Conservation (phyloP, 805 yeast genomes). For the Pichia gijzeniarum region DNA sequence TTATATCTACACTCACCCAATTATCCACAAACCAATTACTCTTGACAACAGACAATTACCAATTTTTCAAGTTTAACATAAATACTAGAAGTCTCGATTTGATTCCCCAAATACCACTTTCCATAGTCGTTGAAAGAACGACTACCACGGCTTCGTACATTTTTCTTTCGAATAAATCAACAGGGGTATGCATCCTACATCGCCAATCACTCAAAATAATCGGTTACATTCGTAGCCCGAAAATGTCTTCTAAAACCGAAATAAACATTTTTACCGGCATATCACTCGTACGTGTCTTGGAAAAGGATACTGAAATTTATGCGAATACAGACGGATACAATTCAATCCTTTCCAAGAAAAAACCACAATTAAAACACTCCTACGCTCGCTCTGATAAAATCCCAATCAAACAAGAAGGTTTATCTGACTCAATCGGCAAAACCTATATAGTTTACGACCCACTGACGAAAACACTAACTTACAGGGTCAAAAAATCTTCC, state of each 20-base stretch:
- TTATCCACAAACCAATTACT: background rate
- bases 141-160: background rate
- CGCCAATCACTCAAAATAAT: background rate
- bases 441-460: no score
- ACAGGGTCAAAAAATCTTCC: no score
- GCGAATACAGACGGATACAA: conserved; percentile 5
- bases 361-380: no score
- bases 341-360: conserved; percentile 1
- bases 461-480: no score
- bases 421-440: no score
- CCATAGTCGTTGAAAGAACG: background rate
- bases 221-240: background rate
- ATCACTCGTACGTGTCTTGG: background rate
- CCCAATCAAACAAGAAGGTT: background rate
- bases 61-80: background rate
- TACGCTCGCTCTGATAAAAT: no score
- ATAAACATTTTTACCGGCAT: conserved; percentile 2
- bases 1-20: background rate
- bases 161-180: background rate
- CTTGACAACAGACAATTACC: background rate
- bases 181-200: background rate
- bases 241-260: background rate
- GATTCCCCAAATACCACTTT: background rate
- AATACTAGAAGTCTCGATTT: background rate
- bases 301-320: background rate